phyloP scores from a whole-genome alignment of 352 stramenopile species.

The Nothophytophthora sp. region DNA sequence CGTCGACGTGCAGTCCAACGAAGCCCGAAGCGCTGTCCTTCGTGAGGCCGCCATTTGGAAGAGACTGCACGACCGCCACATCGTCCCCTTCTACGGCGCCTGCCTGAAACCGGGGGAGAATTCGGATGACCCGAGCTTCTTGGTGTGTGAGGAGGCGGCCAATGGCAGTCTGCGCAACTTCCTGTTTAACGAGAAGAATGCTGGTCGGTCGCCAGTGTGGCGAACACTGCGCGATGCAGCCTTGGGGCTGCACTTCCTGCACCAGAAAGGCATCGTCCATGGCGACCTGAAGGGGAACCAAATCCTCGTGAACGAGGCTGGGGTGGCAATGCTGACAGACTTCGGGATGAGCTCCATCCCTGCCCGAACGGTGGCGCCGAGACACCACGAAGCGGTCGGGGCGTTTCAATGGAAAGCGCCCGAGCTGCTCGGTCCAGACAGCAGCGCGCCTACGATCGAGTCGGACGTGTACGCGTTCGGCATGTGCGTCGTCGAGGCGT shows the following conservation, averaged over 20 bases:
- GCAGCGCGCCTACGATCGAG: conserved; percentile 16
- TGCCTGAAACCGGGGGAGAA: conserved; percentile 6
- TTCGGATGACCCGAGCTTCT: conserved; percentile 5
- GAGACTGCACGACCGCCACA: conserved; percentile 79
- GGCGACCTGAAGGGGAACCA: conserved; percentile 24
- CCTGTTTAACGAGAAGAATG: conserved; percentile 14
- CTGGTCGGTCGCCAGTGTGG: conserved; percentile 7
- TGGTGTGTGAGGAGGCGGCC: conserved; percentile 12
- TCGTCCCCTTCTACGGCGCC: conserved; percentile 71
- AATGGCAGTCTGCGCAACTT: conserved; percentile 14
- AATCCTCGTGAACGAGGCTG: conserved; percentile 18
- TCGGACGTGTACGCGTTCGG: conserved; percentile 36
- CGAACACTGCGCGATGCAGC: conserved; percentile 19
- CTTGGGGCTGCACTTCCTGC: conserved; percentile 25
- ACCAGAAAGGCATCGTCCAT: conserved; percentile 21
- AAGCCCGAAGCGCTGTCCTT: background rate
- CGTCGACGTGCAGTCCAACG: background rate
- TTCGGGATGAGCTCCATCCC: conserved; percentile 18
- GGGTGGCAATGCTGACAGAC: conserved; percentile 26
- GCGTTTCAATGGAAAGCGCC: conserved; percentile 30
- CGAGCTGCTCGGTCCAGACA: conserved; percentile 20
- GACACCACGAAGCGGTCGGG: conserved; percentile 1
- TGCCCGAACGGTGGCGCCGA: background rate
- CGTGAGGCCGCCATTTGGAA: conserved; percentile 88
- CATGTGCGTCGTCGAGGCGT: conserved; percentile 35